phyloP scores from a whole-genome alignment of 441 rosid species.

The Euphorbia schlechtendalii region DNA sequence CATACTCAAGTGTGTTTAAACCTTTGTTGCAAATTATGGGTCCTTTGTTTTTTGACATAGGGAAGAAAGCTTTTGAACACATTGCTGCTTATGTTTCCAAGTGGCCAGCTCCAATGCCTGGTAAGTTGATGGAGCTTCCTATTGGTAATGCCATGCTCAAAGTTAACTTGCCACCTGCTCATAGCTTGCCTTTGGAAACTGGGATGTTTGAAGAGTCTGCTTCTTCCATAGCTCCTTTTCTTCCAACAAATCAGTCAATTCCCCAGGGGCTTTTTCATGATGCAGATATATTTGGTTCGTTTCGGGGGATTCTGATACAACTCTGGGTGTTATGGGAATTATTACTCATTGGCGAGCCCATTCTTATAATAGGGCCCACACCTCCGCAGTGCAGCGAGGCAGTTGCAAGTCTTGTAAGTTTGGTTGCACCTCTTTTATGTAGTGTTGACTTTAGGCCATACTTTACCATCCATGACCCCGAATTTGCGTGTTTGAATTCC shows the following conservation, averaged over 20 bases:
- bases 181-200: conserved; percentile 70
- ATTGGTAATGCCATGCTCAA: conserved; percentile 84
- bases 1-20: conserved; percentile 78
- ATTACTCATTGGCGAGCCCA: conserved; percentile 89
- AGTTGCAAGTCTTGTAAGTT: conserved; percentile 91
- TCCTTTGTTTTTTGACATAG: conserved; percentile 82
- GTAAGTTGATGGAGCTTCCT: conserved; percentile 87
- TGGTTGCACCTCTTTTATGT: conserved; percentile 80
- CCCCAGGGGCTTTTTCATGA: conserved; percentile 98
- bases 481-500: conserved; percentile 59
- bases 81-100: conserved; percentile 78
- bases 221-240: conserved; percentile 88
- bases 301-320: conserved; percentile 75
- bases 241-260: conserved; percentile 81
- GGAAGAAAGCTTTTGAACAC: conserved; percentile 78
- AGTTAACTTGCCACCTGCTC: conserved; percentile 85
- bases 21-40: conserved; percentile 94
- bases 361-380: conserved; percentile 88
- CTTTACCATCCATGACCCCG: conserved; percentile 94
- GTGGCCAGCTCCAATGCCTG: conserved; percentile 88
- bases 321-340: conserved; percentile 95
- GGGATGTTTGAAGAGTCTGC: conserved; percentile 68
- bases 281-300: conserved; percentile 79
- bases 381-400: conserved; percentile 98
- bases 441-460: conserved; percentile 97